Conservation (phyloP, 2,329 filamentous ascomycete species). For the Sclerotinia subarctica region DNA sequence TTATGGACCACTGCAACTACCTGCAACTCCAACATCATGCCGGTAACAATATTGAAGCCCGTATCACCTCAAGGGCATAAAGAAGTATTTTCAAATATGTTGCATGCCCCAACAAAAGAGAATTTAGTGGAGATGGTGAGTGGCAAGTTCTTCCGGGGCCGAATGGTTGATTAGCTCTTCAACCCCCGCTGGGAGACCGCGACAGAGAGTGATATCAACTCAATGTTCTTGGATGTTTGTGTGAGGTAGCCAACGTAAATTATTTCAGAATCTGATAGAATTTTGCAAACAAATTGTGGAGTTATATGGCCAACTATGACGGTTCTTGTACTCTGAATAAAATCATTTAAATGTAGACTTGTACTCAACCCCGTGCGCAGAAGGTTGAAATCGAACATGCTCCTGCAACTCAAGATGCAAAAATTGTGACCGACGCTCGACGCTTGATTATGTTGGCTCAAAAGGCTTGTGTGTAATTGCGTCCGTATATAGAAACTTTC, state of each 20-base stretch:
- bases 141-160: background rate
- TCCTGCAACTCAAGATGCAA: background rate
- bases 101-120: background rate
- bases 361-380: background rate
- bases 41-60: background rate
- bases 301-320: background rate
- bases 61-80: background rate
- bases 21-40: background rate
- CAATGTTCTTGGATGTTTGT: background rate
- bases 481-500: too few species aligned
- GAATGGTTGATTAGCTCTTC: background rate
- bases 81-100: background rate
- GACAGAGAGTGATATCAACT: background rate
- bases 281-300: background rate
- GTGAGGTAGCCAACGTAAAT: background rate
- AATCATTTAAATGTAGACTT: background rate
- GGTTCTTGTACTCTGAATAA: background rate
- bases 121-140: background rate
- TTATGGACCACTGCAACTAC: background rate
- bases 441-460: background rate
- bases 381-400: background rate
- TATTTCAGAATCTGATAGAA: background rate
- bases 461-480: too few species aligned
- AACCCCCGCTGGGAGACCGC: background rate
- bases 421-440: background rate